Evolutionary conservation across 805 yeast species (phyloP).

Genomic region (Priceomyces haplophilus): DNA sequence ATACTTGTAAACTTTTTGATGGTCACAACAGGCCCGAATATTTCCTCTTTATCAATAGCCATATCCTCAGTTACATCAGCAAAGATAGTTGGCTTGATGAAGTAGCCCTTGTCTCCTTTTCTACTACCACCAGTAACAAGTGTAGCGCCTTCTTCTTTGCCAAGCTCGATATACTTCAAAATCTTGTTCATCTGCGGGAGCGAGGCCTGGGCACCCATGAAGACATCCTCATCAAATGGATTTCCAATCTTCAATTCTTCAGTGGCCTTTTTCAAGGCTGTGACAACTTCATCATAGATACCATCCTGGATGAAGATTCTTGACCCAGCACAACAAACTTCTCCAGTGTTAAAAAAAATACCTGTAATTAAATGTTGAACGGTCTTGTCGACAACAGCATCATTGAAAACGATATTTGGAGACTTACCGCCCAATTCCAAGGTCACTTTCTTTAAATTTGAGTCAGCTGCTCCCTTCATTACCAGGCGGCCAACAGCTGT

Average conservation of each 20-base stretch:
- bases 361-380: constrained; percentile 74
- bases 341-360: constrained; percentile 92
- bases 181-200: constrained; percentile 75
- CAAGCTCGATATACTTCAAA: constrained; percentile 69
- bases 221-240: constrained; percentile 74
- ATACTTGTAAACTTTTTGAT: constrained; percentile 76
- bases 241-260: constrained; percentile 66
- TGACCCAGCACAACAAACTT: constrained; percentile 94
- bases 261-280: constrained; percentile 58
- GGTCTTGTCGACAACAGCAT: constrained; percentile 75
- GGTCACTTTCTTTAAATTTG: constrained; percentile 84
- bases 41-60: constrained; percentile 82
- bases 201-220: constrained; percentile 93
- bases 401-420: constrained; percentile 84
- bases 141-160: constrained; percentile 81
- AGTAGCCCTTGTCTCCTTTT: constrained; percentile 67
- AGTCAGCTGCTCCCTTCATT: constrained; percentile 74
- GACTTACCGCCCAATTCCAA: constrained; percentile 97
- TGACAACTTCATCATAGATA: constrained; percentile 73
- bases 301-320: constrained; percentile 85
- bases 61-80: constrained; percentile 73
- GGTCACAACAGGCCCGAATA: constrained; percentile 91
- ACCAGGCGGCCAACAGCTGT: constrained; percentile 85
- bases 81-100: constrained; percentile 78
- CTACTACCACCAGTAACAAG: constrained; percentile 81